Percentiles rank a stretch among this genome's conserved stretches.
phyloP scores from a whole-genome alignment of 768 basidiomycete genomes.

The Tylopilus rubrobrunneus region DNA sequence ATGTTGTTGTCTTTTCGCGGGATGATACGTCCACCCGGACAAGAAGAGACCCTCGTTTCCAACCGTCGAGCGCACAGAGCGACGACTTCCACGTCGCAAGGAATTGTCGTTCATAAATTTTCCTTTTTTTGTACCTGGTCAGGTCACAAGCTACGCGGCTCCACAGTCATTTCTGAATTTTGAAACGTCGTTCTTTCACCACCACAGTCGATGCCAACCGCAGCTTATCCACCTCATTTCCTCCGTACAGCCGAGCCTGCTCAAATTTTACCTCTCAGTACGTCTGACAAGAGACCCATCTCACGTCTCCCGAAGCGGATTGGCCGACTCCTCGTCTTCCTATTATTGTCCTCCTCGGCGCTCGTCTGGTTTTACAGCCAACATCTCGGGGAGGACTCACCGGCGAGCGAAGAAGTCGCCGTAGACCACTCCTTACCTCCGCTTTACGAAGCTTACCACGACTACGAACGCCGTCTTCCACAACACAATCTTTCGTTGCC shows the following conservation, averaged over 20 bases:
- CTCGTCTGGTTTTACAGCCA: slow-evolving; percentile 17
- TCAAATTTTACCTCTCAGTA: slow-evolving; percentile 16
- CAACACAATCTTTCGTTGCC: slow-evolving; percentile 41
- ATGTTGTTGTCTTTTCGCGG: too few relatives aligned
- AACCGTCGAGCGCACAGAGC: neutral
- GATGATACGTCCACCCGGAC: neutral
- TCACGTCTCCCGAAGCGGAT: slow-evolving; percentile 6
- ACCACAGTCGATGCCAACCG: slow-evolving; percentile 10
- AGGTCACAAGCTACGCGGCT: too few relatives aligned
- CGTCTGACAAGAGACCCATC: slow-evolving; percentile 6
- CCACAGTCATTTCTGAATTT: too few relatives aligned
- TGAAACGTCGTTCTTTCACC: neutral
- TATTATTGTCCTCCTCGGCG: slow-evolving; percentile 9
- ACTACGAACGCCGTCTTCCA: slow-evolving; percentile 42
- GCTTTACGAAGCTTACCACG: slow-evolving; percentile 41
- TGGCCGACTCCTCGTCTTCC: slow-evolving; percentile 9
- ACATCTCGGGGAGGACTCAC: neutral
- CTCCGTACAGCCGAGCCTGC: slow-evolving; percentile 2
- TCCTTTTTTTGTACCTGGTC: neutral
- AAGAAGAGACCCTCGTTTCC: neutral
- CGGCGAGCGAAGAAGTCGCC: slow-evolving; percentile 1
- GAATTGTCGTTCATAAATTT: neutral
- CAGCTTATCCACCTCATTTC: neutral
- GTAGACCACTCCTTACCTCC: slow-evolving; percentile 34
- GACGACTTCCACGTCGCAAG: neutral